These are phyloP conservation scores for Tremella fuciformis DNA, from an alignment of 768 basidiomycete species.

Conservation along the genomic window DNA sequence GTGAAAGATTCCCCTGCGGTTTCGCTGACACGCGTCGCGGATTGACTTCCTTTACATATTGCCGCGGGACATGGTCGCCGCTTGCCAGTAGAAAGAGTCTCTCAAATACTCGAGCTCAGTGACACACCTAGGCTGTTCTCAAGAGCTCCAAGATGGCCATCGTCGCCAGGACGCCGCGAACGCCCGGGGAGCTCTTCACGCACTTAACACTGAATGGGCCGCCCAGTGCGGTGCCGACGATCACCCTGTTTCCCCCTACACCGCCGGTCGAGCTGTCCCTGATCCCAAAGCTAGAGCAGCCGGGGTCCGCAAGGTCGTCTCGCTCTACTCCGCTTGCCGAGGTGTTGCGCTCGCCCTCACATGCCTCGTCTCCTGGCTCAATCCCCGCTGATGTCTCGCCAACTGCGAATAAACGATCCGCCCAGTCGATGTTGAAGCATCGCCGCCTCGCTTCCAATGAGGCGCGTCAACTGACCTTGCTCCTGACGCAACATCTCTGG, in stretches of 20 bases:
- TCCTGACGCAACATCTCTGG: conserved; percentile 26
- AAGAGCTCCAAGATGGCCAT: conserved; percentile 8
- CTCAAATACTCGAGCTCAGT: no score
- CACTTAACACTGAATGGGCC: conserved; percentile 4
- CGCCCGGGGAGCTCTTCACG: conserved; percentile 18
- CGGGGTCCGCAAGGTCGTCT: no score
- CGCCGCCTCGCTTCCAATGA: conserved; percentile 25
- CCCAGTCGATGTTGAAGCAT: not conserved
- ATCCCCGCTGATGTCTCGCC: not conserved
- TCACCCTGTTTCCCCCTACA: conserved; percentile 9
- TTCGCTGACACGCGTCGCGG: not conserved
- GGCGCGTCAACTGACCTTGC: conserved; percentile 26
- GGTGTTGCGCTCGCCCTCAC: not conserved
- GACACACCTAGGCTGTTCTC: no score
- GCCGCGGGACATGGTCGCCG: not conserved
- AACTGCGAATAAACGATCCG: no score
- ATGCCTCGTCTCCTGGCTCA: not conserved
- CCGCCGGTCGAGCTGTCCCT: conserved; percentile 1
- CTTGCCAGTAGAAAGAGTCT: no score
- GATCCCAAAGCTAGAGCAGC: not conserved
- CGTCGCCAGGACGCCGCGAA: conserved; percentile 3
- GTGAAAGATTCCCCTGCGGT: not conserved
- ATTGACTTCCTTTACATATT: not conserved
- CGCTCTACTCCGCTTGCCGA: no score
- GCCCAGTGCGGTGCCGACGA: conserved; percentile 3